Base-by-base conservation (phyloP, 228 moss, liverwort and hornwort species). In the Sphagnum magellanicum region DNA sequence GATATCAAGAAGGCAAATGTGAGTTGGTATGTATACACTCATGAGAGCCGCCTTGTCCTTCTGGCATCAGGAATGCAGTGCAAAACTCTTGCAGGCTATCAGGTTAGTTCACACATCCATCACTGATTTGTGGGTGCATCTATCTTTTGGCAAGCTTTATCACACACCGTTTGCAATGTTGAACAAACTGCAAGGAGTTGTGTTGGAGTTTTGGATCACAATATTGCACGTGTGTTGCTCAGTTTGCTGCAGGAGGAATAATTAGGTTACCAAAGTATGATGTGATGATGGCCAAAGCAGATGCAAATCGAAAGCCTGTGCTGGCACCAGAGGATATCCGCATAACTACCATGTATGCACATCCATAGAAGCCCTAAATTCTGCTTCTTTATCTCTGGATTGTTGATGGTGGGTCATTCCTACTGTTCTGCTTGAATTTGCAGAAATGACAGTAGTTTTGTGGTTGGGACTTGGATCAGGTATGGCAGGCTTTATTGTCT, bases 21-120 rank as follows among this genome's bases (percentile, higher is more conserved):
- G 71, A 96, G 91, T 77, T 96, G 95, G 95, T 96, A 88, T 80
- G 89, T 88, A 61, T 96, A 92, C 75, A 96, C 95, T 59, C 95
- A 96, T 55, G 95, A 96, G 89, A 96, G 95, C 74, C 95, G 95
- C 64, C 91, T 96, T 63, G 91, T 96, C 50, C 83, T 96, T 75
- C 89, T 96, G 71, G 92, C 95, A 59, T 91, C 95, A 48, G 95
- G 95, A 76, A 96, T 96, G 92, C 95, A 96, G 74, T 96, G 95
- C 91, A 96, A 92, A 79, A 91, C 95, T 61, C 91, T 96, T 64
- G 84, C 87, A 69, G 91, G 92, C 65, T 96, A 76, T 71, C 95
- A 95, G 95, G 95, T 95, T 66, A 65, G 69, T 58, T 13, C 14
- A 12, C 50, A 50, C 50, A 60, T 51, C 69, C 49, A 49, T 9